Base-by-base conservation (phyloP, 192 early-diverging fungal genomes). In the Coemansia sp. region DNA sequence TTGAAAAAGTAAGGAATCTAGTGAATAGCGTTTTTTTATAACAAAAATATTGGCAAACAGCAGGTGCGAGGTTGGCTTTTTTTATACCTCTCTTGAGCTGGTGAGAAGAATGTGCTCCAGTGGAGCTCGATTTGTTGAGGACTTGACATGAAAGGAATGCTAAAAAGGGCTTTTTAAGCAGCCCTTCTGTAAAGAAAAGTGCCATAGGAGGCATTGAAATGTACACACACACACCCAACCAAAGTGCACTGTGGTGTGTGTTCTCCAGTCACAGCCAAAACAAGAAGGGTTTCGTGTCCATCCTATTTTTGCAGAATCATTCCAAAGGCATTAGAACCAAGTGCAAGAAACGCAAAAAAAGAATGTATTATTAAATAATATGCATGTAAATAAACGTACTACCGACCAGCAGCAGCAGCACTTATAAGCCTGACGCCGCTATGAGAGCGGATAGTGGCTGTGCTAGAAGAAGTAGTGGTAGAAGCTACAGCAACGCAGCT, bases 401-500 rank as follows among this genome's bases (percentile, higher is more conserved):
- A 55, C 5, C 27, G 52, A 15, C 52, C 52, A 1, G 52, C 52
- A 18, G 52, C 24, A 30, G 52, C 52, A 55, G 52, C 52, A 6
- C 52, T 55, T 55, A 55, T 29, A 13, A 55, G 52, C 1, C 27
- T 27, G 10, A 55, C 13, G 13, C 24, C 27, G 52, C 52, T 55
- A 5, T 55, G 52, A 30, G 52, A 32, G 29, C 15, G 52, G 27
- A 12, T 55, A 15, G 52, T 30, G 16, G 52, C 27, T 1, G 52
- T 30, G 2, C 52, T 55, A 7, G 52, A 55, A 0, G 52, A 55
- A 0, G 52, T 29, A 55, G 49, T 52, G 13, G 49, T 20, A 16
- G 52, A 32, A 9, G 52, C 29, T 5, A 55, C 24, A 15, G 52
- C 52, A 30, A 55, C 52, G 27, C 27, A 15, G 27, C 70, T 72